These are phyloP conservation scores for Stevia rebaudiana DNA, from an alignment of 140 eudicot species.

Conservation along the genomic window DNA sequence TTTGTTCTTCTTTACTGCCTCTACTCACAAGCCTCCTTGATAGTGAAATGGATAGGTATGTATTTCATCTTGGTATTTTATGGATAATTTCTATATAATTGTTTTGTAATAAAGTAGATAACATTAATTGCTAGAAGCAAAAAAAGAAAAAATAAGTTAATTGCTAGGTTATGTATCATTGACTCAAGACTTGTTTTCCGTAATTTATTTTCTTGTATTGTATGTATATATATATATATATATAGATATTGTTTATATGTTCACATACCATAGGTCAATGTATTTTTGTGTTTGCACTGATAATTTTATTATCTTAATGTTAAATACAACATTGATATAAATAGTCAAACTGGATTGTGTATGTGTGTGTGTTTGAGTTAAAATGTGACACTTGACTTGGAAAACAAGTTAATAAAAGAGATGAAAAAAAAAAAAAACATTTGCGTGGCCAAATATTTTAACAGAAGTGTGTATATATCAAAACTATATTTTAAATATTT, in stretches of 20 bases:
- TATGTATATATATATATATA: too few relatives aligned
- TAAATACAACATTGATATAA: not conserved
- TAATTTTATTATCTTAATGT: not conserved
- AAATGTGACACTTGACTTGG: not conserved
- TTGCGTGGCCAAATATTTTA: not conserved
- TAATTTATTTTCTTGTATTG: not conserved
- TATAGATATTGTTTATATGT: not conserved
- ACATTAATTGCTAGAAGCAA: not conserved
- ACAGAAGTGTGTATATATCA: not conserved
- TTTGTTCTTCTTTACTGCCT: conserved; percentile 73
- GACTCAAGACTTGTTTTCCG: not conserved
- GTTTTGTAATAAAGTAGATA: not conserved
- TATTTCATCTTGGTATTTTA: not conserved
- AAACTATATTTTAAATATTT: not conserved
- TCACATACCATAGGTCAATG: not conserved
- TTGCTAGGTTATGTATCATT: not conserved
- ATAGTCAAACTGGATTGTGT: not conserved
- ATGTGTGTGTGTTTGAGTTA: not conserved
- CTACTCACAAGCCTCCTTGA: conserved; percentile 67
- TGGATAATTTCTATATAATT: not conserved
- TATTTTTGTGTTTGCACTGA: not conserved
- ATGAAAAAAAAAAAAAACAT: not conserved
- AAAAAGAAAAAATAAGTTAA: too few relatives aligned
- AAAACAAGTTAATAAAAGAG: not conserved
- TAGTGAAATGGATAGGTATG: conserved; percentile 84